Base-by-base conservation (phyloP, 139 green algal genomes). In the Choricystis sp. region DNA sequence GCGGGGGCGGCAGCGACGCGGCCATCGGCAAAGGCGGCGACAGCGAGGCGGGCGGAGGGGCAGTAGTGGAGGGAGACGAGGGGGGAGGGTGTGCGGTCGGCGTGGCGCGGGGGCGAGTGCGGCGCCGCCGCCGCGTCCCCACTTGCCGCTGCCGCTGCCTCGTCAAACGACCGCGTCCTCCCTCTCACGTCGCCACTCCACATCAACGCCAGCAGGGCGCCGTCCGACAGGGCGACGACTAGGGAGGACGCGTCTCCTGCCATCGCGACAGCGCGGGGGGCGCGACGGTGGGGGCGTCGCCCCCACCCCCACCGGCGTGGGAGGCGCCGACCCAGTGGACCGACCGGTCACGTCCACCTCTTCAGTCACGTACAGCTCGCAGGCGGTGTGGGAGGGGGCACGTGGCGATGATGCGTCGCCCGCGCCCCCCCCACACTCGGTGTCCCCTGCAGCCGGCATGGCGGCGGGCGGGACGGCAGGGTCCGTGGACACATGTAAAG, bases 111-210 rank as follows among this genome's bases (percentile, higher is more conserved):
- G 29, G 21, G 48, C 4, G 26, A 58, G 62, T 29, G 4, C 3
- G 19, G 29, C 40, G 16, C 40, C 9, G 40, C 16, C 40, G 40
- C 40, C 40, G 16, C 40, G 40, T 16, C 40, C 40, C 9, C 40
- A 9, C 9, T 16, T 16, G 40, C 40, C 40, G 40, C 40, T 16
- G 40, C 40, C 40, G 40, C 40, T 16, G 40, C 40, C 9, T 52
- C 40, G 40, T 52, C 40, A n/a, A n/a, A n/a, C n/a, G n/a, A n/a
- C n/a, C n/a, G n/a, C n/a, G n/a, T n/a, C n/a, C n/a, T n/a, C n/a
- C n/a, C 30, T 9, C 64, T 21, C 58, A 87, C 83, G 76, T 89
- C 79, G 56, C 76, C 79, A 5, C 70, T 61, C 84, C 84, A 91
- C 3, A 71, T 80, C 48, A 75, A 75, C 19, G 77, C 69, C 26